A percentile compares a stretch with the other conserved stretches of the same genome.
These are phyloP conservation scores for Lenzites betulinus DNA, from an alignment of 768 basidiomycete genomes.

Conservation along the genomic window DNA sequence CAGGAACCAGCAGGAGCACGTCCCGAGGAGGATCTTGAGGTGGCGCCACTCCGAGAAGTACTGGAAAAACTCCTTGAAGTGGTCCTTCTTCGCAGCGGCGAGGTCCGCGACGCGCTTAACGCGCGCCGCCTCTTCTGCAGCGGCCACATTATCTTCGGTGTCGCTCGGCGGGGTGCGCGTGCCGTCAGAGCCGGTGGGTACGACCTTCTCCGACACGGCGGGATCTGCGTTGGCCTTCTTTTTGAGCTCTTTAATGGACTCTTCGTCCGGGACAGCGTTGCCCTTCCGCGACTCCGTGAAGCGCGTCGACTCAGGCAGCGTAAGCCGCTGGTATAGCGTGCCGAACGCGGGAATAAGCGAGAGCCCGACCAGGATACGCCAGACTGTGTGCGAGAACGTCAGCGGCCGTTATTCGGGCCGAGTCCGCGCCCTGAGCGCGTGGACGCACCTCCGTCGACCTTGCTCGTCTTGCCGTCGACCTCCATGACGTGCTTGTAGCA, in stretches of 20 bases:
- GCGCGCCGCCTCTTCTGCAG: neutral
- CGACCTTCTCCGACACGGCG: conserved; percentile 31
- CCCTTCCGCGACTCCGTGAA: conserved; percentile 47
- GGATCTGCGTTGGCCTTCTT: conserved; percentile 28
- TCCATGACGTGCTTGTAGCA: conserved; percentile 68
- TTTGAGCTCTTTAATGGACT: conserved; percentile 37
- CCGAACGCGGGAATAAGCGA: conserved; percentile 75
- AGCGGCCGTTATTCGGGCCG: neutral
- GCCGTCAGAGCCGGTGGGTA: conserved; percentile 24
- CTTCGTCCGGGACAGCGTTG: conserved; percentile 17
- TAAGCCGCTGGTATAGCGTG: conserved; percentile 76
- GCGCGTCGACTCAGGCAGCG: conserved; percentile 67
- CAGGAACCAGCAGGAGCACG: conserved; percentile 71
- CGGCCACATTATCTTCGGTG: neutral
- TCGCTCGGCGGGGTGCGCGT: conserved; percentile 18
- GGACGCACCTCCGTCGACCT: conserved; percentile 67
- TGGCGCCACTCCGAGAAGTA: conserved; percentile 80
- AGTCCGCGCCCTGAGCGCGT: neutral
- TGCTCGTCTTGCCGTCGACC: conserved; percentile 54
- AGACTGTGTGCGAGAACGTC: conserved; percentile 41
- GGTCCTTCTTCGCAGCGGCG: conserved; percentile 47
- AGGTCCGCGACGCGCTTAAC: conserved; percentile 20
- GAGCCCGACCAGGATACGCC: conserved; percentile 75
- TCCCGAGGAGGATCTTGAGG: conserved; percentile 65
- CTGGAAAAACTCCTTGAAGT: conserved; percentile 56